Evolutionary conservation across 371 early-diverging fungal genomes (phyloP), one percentile per base, ranked within the genome.

Genomic region (Mortierella polycephala): DNA sequence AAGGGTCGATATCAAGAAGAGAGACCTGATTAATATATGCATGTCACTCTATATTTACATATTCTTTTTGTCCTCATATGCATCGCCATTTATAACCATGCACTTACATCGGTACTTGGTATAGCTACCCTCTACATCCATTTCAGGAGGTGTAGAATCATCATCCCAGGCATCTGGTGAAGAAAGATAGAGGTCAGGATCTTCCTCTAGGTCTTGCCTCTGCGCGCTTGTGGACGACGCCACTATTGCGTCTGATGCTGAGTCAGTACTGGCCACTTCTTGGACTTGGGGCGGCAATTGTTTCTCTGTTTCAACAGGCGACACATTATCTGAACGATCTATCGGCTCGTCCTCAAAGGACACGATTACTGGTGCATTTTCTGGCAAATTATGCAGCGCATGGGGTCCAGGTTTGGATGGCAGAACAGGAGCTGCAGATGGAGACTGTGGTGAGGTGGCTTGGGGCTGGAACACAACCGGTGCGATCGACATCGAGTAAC

Each of bases 151-250:
- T 1, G 77, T 71, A 0, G 60, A 64, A 52, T 76, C 77, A 44
- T 76, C 65, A 47, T 76, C 77, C 64, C 71, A 76, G 7, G 77
- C 77, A 47, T 71, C 68, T 5, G 77, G 77, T 37, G 71, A 51
- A 7, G 64, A 67, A 0, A 52, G 62, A 42, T 64, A 76, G 14
- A 76, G 58, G 0, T 53, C 64, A 3, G 49, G 21, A 51, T 67
- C 57, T 11, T 62, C 58, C 37, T 60, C 44, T 21, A 21, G 51
- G 41, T 60, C 39, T 37, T 40, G n/a, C 57, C 40, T 54, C 5
- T 56, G 58, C 18, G 37, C 56, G 6, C 20, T 51, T 18, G 51
- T 18, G 13, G 51, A 18, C 20, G 51, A 18, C 46, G 46, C 13
- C 11, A n/a, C 50, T 5, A 6, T 41, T 39, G 52, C 44, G 10